Evolutionary conservation across 495 filamentous ascomycete species (phyloP).

Genomic region (Xylaria venustula): DNA sequence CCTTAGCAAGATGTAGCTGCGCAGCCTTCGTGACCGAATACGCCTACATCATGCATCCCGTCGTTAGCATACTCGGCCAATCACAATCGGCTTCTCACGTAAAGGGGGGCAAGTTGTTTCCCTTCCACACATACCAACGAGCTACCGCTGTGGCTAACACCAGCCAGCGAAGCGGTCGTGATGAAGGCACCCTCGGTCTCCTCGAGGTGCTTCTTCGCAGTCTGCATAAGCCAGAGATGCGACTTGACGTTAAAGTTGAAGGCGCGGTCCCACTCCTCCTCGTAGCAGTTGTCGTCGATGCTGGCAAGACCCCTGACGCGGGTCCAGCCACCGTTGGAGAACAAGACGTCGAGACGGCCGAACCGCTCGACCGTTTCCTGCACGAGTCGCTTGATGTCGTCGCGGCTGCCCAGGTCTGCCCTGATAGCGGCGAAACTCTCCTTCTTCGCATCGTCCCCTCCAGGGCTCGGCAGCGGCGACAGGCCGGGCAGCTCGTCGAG

Average conservation of each 20-base stretch:
- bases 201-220: slow-evolving; percentile 45
- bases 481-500: slow-evolving; percentile 39
- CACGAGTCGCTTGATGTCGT: slow-evolving; percentile 44
- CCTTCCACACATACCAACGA: slow-evolving; percentile 37
- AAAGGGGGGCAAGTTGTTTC: no score
- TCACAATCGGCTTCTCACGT: neutral
- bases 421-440: slow-evolving; percentile 40
- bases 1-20: slow-evolving; percentile 55
- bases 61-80: neutral
- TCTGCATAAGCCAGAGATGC: slow-evolving; percentile 55
- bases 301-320: slow-evolving; percentile 46
- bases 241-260: slow-evolving; percentile 60
- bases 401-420: slow-evolving; percentile 48
- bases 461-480: slow-evolving; percentile 21
- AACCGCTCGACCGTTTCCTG: slow-evolving; percentile 40
- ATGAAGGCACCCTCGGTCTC: slow-evolving; percentile 52
- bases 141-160: slow-evolving; percentile 51
- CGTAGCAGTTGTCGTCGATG: slow-evolving; percentile 53
- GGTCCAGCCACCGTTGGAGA: slow-evolving; percentile 60
- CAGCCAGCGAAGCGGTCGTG: slow-evolving; percentile 51
- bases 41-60: slow-evolving; percentile 23
- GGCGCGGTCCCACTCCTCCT: slow-evolving; percentile 57
- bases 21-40: slow-evolving; percentile 58
- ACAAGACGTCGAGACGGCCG: slow-evolving; percentile 52
- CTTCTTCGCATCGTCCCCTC: neutral